Evolutionary conservation across 192 early-diverging fungal genomes (phyloP), one percentile per base, ranked within the genome.

Genomic region (Thamnidium elegans): DNA sequence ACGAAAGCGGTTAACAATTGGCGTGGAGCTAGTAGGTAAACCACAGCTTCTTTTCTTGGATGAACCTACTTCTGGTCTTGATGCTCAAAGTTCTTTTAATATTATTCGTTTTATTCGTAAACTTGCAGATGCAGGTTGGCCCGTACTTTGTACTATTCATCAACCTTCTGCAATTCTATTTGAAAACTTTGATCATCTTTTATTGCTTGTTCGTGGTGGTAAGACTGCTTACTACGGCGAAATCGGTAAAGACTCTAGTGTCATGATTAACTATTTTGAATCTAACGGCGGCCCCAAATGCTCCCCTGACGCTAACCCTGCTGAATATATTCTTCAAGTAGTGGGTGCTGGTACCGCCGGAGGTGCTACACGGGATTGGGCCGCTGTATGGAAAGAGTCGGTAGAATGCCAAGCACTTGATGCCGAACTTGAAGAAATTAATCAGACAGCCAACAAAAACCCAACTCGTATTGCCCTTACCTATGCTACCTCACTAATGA

Each of bases 241-340:
- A 44, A 76, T 94, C 13, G 92, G 92, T 42, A 32, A 55, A 0
- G 84, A 91, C 46, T 84, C 86, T 23, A 53, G 72, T 51, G 78
- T 72, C 7, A 72, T 94, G 75, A 82, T 87, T 65, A 53, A 75
- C 14, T 90, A 92, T 77, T 92, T 91, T 80, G 89, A 92, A 63
- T 67, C 67, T 34, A 79, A 91, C 51, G 88, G 90, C 59, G 90
- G 86, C 3, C 78, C 74, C 46, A 78, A 75, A 42, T 92, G 89
- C 70, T 79, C 81, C 11, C 71, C 81, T 4, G 58, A 69, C 3
- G 92, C 81, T 39, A 92, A 94, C 69, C 89, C 89, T 30, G 92
- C 92, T 54, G 92, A 94, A 70, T 94, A 92, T 70, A 91, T 92
- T 47, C 69, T 94, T 23, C 87, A 94, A 66, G 85, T 84, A 48